phyloP scores from a whole-genome alignment of 345 rosid genomes.

The Citrus reticulata region DNA sequence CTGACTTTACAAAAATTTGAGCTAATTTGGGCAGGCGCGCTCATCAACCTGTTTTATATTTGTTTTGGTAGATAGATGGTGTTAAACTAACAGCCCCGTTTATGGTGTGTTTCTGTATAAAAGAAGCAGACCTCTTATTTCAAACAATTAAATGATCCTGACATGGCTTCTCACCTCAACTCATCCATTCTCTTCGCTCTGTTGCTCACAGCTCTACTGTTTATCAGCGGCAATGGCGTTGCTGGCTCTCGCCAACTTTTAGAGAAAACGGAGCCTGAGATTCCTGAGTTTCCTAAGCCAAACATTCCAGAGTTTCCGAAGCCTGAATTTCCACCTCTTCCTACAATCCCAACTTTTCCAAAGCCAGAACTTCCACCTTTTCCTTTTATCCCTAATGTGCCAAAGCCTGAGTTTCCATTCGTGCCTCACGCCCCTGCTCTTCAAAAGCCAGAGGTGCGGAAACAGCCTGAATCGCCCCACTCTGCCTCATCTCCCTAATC shows the following conservation, averaged over 20 bases:
- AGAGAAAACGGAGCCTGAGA: conserved; percentile 1
- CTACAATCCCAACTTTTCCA: conserved; percentile 10
- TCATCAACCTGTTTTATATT: background rate
- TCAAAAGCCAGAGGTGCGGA: background rate
- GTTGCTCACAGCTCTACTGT: background rate
- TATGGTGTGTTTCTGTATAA: background rate
- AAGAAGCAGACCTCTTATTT: background rate
- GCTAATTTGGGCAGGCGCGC: background rate
- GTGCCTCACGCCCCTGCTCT: background rate
- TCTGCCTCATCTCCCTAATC: background rate
- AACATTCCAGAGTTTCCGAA: conserved; percentile 12
- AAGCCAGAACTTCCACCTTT: conserved; percentile 3
- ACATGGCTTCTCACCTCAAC: conserved; percentile 13
- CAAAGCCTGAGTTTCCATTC: background rate
- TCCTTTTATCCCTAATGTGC: background rate
- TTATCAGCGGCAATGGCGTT: background rate
- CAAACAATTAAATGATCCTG: background rate
- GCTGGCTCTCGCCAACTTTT: conserved; percentile 18
- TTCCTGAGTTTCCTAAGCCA: conserved; percentile 14
- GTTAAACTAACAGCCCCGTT: background rate
- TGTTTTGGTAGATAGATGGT: background rate
- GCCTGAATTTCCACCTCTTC: background rate
- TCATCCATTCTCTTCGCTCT: background rate
- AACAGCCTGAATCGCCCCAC: background rate
- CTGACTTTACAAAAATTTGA: background rate